phyloP scores from a whole-genome alignment of 139 green algal species.

The Coccomyxa sp. region DNA sequence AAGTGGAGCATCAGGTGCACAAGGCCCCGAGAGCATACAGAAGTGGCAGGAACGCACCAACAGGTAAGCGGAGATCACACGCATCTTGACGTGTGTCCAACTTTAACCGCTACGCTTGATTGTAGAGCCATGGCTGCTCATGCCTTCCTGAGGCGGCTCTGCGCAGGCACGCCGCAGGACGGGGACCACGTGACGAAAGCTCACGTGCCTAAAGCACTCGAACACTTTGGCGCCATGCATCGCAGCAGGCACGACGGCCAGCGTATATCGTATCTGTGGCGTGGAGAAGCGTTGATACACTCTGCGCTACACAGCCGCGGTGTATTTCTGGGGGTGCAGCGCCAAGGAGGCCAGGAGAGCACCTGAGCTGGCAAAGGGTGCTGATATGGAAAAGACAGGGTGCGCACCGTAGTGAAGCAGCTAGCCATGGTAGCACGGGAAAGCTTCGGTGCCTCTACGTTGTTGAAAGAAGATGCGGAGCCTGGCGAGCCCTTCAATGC shows the following conservation, averaged over 20 bases:
- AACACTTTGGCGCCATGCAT: no score
- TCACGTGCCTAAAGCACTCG: no score
- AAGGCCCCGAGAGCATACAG: neutral
- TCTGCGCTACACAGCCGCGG: no score
- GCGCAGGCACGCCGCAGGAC: neutral
- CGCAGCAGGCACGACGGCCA: no score
- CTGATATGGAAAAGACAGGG: no score
- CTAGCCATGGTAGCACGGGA: neutral
- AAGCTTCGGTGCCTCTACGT: neutral
- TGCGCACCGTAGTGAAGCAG: no score
- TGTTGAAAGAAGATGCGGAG: neutral
- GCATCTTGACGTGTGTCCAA: slow-evolving; percentile 34
- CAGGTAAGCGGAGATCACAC: slow-evolving; percentile 46
- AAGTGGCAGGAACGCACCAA: slow-evolving; percentile 18
- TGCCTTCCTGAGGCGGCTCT: neutral
- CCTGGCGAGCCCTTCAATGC: neutral
- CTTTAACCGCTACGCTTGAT: slow-evolving; percentile 38
- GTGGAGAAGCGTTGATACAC: no score
- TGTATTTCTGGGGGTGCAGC: no score
- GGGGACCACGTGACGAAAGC: no score
- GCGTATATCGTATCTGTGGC: no score
- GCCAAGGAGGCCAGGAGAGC: no score
- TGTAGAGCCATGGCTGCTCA: neutral
- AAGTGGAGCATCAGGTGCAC: neutral
- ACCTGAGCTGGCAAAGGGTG: no score